Evolutionary conservation across 2,329 filamentous ascomycete species (phyloP).

Genomic region (Zasmidium angulare): DNA sequence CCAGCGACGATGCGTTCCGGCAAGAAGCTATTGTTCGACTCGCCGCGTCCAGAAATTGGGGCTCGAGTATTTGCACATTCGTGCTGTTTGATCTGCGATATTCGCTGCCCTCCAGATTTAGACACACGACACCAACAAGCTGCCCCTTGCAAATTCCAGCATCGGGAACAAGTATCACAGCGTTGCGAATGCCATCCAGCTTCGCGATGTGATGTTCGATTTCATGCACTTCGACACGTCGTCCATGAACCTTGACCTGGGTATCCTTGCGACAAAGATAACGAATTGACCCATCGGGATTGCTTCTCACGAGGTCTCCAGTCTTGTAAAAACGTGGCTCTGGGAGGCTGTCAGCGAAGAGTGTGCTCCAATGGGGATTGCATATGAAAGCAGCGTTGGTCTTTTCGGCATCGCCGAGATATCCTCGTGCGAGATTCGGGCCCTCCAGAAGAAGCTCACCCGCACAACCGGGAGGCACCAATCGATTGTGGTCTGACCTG

Average conservation of each 20-base stretch:
- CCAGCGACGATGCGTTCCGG: too few species aligned
- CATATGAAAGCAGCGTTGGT: neutral
- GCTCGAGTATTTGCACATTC: neutral
- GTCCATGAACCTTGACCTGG: constrained; percentile 68
- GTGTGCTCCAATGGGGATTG: neutral
- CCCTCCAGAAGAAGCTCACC: neutral
- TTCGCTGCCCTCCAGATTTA: neutral
- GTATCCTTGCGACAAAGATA: constrained; percentile 54
- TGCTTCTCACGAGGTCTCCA: neutral
- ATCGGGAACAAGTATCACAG: neutral
- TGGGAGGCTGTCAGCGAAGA: neutral
- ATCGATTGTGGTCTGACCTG: neutral
- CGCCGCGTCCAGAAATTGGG: constrained; percentile 48
- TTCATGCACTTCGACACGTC: constrained; percentile 60
- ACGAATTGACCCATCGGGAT: neutral
- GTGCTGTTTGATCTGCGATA: neutral
- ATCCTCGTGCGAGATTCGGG: neutral
- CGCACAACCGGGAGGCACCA: neutral
- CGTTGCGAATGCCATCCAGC: neutral
- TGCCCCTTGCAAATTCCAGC: neutral
- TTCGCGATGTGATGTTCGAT: constrained; percentile 36
- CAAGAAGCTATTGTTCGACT: too few species aligned
- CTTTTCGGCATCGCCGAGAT: neutral
- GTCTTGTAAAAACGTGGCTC: neutral
- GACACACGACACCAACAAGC: neutral